A percentile compares a stretch with the other conserved stretches of the same genome.
These are phyloP conservation scores for Bimuria novae-zelandiae DNA, from an alignment of 2,329 filamentous ascomycete species.

Conservation along the genomic window DNA sequence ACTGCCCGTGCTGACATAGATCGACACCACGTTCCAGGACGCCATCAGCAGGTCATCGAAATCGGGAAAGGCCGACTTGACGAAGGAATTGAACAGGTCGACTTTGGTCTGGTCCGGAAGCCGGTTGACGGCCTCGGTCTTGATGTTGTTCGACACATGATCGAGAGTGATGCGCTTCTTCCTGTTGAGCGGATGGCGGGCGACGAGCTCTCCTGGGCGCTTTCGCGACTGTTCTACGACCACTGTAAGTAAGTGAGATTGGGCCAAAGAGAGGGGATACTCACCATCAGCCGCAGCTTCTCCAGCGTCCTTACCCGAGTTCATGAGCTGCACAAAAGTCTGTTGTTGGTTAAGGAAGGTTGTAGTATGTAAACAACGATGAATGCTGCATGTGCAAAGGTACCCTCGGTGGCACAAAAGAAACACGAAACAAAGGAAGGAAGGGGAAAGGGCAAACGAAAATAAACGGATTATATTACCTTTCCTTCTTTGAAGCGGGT, in stretches of 20 bases:
- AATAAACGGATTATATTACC: slow-evolving; percentile 18
- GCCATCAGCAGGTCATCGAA: slow-evolving; percentile 39
- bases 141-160: slow-evolving; percentile 27
- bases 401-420: neutral
- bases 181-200: slow-evolving; percentile 32
- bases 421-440: neutral
- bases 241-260: neutral
- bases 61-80: slow-evolving; percentile 32
- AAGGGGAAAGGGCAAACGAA: neutral
- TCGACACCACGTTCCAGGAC: slow-evolving; percentile 36
- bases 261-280: neutral
- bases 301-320: neutral
- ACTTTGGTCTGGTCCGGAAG: slow-evolving; percentile 31
- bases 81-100: slow-evolving; percentile 33
- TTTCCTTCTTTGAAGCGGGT: slow-evolving; percentile 25
- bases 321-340: slow-evolving; percentile 15
- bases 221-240: slow-evolving; percentile 4
- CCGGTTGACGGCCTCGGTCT: slow-evolving; percentile 25
- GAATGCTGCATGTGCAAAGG: neutral
- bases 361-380: neutral
- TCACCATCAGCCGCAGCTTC: neutral
- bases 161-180: slow-evolving; percentile 26
- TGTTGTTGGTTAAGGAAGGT: too few species aligned
- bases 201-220: slow-evolving; percentile 20
- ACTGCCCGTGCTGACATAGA: slow-evolving; percentile 32